Percentiles rank a stretch among this genome's conserved stretches.
Conservation (phyloP, 352 stramenopile genomes). For the Thalassiosira ordinaria region DNA sequence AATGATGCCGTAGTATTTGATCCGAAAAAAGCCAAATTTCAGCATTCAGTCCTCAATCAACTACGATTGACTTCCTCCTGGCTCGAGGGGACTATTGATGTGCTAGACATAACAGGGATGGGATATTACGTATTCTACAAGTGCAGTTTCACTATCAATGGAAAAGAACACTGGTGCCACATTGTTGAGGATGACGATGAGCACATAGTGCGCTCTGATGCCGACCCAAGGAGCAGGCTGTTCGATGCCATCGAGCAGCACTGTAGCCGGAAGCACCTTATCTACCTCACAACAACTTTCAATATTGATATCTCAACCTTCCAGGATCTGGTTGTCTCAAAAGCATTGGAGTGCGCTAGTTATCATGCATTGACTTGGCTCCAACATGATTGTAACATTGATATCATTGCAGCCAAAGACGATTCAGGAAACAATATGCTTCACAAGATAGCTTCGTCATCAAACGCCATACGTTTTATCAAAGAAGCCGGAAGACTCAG, state of each 20-base stretch:
- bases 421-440: constrained; percentile 35
- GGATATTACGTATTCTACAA: not conserved
- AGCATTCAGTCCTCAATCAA: not conserved
- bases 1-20: not conserved
- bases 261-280: constrained; percentile 24
- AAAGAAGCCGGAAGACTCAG: not conserved
- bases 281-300: constrained; percentile 15
- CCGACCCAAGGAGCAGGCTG: constrained; percentile 24
- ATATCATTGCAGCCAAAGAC: constrained; percentile 14
- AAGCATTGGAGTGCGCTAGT: constrained; percentile 21
- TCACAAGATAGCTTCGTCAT: constrained; percentile 30
- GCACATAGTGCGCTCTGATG: constrained; percentile 8
- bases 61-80: not conserved
- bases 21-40: not conserved
- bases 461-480: constrained; percentile 30
- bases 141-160: not conserved
- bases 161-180: not conserved
- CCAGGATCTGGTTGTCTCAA: constrained; percentile 9
- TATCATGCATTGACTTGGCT: constrained; percentile 38
- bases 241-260: constrained; percentile 34
- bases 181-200: constrained; percentile 41
- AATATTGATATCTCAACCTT: constrained; percentile 44
- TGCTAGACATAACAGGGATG: not conserved
- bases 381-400: constrained; percentile 18
- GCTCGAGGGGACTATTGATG: not conserved